Conservation (phyloP, 345 rosid species). For the Salix exigua region DNA sequence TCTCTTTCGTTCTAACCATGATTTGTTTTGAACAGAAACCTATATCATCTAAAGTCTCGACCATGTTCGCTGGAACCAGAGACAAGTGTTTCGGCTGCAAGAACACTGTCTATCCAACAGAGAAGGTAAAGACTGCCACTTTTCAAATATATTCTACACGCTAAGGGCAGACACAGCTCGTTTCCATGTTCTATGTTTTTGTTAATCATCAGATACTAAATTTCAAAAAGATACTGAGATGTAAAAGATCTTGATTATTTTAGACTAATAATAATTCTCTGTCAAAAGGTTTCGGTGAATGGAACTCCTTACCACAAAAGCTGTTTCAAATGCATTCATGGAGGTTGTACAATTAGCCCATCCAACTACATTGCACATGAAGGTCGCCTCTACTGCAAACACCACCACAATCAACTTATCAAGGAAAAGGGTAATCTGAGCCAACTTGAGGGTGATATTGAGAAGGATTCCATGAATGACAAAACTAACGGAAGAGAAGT, state of each 20-base stretch:
- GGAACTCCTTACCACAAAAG: constrained; percentile 93
- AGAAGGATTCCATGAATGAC: constrained; percentile 27
- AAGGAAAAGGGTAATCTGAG: constrained; percentile 93
- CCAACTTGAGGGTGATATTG: constrained; percentile 81
- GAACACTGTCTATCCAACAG: constrained; percentile 85
- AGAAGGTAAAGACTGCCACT: constrained; percentile 51
- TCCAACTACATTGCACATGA: constrained; percentile 94
- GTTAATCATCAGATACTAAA: neutral
- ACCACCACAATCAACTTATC: constrained; percentile 90
- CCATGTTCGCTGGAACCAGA: constrained; percentile 90
- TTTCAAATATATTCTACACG: neutral
- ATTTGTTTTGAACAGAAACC: constrained; percentile 56
- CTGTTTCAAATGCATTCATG: constrained; percentile 98
- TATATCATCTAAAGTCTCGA: constrained; percentile 63
- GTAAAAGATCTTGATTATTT: neutral
- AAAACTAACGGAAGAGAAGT: constrained; percentile 35
- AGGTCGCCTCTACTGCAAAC: constrained; percentile 93
- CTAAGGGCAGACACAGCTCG: neutral
- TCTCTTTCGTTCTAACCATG: neutral
- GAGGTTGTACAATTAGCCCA: constrained; percentile 91
- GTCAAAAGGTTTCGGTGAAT: constrained; percentile 79
- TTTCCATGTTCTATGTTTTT: neutral
- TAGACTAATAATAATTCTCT: neutral
- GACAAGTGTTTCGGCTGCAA: constrained; percentile 87
- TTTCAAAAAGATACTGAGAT: neutral